These are phyloP conservation scores for Malus hybrid DNA, from an alignment of 331 rosid species.

Conservation along the genomic window DNA sequence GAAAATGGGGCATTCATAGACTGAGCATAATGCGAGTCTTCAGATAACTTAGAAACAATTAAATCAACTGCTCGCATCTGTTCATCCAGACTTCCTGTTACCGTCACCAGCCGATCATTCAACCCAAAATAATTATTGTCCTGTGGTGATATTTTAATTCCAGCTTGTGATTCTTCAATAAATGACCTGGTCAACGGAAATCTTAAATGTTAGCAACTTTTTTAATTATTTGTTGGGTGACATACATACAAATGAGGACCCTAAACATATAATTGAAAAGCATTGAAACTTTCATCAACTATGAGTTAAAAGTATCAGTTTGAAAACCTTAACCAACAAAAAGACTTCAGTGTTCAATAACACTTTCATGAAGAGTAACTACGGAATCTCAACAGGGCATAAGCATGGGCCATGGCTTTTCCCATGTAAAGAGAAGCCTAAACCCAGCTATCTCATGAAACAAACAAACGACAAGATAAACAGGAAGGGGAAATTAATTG, in stretches of 20 bases:
- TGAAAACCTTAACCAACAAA: neutral
- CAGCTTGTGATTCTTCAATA: constrained; percentile 95
- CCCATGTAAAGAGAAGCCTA: neutral
- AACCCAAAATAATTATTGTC: constrained; percentile 87
- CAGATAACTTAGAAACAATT: constrained; percentile 81
- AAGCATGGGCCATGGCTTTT: neutral
- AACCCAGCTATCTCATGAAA: neutral
- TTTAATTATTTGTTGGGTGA: neutral
- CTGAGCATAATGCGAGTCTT: constrained; percentile 91
- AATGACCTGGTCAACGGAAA: constrained; percentile 62
- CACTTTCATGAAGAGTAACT: neutral
- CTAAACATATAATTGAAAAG: neutral
- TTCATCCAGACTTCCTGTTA: constrained; percentile 89
- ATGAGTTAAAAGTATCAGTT: neutral
- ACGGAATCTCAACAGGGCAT: neutral
- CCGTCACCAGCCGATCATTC: constrained; percentile 90
- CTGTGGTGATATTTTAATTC: constrained; percentile 98
- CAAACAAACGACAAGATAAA: neutral
- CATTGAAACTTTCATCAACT: neutral
- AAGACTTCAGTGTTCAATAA: neutral
- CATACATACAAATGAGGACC: constrained; percentile 2
- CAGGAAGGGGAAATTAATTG: neutral
- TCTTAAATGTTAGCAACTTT: constrained; percentile 14
- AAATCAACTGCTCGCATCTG: constrained; percentile 89
- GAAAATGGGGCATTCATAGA: constrained; percentile 91